Conservation (phyloP, 495 filamentous ascomycete species). For the Penicillium coffeae region DNA sequence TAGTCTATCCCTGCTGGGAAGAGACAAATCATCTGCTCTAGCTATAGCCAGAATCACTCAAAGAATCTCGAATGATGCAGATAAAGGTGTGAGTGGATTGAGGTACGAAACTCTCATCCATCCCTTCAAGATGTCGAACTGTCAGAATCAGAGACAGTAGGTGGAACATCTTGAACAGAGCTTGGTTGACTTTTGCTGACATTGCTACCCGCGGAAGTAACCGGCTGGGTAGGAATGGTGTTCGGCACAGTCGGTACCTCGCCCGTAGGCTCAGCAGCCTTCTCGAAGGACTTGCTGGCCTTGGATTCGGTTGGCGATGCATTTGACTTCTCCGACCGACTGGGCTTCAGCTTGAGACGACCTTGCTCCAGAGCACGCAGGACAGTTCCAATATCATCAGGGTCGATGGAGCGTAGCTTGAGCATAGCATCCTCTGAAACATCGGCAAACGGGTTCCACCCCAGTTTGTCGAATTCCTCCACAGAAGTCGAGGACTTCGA, state of each 20-base stretch:
- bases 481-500: conserved; percentile 35
- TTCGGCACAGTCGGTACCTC: conserved; percentile 21
- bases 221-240: conserved; percentile 33
- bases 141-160: conserved; percentile 26
- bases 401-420: conserved; percentile 38
- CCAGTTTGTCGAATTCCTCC: conserved; percentile 35
- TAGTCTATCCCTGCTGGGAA: background rate
- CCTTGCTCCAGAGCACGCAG: conserved; percentile 39
- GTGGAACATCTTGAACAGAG: conserved; percentile 19
- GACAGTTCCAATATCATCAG: conserved; percentile 33
- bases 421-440: conserved; percentile 36
- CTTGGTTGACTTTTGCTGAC: conserved; percentile 4
- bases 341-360: conserved; percentile 29
- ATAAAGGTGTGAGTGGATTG: background rate
- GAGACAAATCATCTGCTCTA: background rate
- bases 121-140: conserved; percentile 13
- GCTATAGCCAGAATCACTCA: background rate
- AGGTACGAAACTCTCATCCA: background rate
- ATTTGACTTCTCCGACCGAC: conserved; percentile 30
- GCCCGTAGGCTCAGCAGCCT: conserved; percentile 15
- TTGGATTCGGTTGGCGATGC: conserved; percentile 33
- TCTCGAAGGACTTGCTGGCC: conserved; percentile 15
- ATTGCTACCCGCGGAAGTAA: conserved; percentile 17
- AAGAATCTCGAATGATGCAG: background rate
- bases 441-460: conserved; percentile 39